Evolutionary conservation across 257 asterid genomes (phyloP), one percentile per base, ranked within the genome.

Genomic region (Apocynum venetum): DNA sequence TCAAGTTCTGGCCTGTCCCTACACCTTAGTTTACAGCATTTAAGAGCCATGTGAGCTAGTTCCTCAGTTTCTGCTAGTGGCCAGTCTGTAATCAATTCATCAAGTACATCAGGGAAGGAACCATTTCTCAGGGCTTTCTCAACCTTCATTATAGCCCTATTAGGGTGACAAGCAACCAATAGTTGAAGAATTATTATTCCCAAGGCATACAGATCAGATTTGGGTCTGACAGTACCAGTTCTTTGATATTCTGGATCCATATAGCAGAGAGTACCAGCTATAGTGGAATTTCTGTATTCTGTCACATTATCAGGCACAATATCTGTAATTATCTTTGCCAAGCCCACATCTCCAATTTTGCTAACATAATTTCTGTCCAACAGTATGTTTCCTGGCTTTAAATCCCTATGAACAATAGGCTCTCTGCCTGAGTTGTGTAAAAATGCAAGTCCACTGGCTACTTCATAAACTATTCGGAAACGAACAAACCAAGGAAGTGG

Each of bases 1-100:
- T 82, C 96, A 77, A 94, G 98, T 78, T 94, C 97, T 2, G 98
- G 98, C 52, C 98, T 86, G 64, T 92, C 98, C 88, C 98, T 81
- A 76, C 98, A 94, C 81, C 93, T 87, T 49, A 94, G 89, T 13
- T 76, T 78, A 76, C 95, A 89, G 90, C 98, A 94, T 76, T 81
- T 81, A 57, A 92, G 80, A 1, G 94, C 97, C 53, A 89, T 67
- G 52, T 77, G 78, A 78, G 92, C 89, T 17, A 94, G 87, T 77
- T 92, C 95, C 72, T 87, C 83, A 31, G 93, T 90, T 86, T 88
- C 89, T 48, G 84, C 80, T 63, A 82, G 73, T 59, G 98, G 98
- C 98, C 98, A 94, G 76, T 86, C 87, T 65, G 72, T 55, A 70
- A 92, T 83, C 12, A 89, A 86, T 77, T 85, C 88, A 82, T 94